Conservation (phyloP, 2,329 filamentous ascomycete species). For the Aschersonia sp. region DNA sequence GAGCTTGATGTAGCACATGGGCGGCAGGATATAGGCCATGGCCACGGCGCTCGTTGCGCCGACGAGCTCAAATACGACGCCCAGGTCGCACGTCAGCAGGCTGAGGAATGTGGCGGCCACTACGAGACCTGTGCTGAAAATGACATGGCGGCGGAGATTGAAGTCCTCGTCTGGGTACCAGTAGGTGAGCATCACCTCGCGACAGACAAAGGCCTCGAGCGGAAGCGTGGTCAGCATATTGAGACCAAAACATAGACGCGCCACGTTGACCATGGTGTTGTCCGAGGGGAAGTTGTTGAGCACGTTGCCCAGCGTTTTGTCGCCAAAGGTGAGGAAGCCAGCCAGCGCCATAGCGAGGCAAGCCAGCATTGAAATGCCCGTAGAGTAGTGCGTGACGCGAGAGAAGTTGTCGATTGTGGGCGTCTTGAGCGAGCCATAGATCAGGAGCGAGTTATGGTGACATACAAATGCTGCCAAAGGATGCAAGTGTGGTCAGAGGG, state of each 20-base stretch:
- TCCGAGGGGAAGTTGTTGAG: constrained; percentile 92
- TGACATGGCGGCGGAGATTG: constrained; percentile 69
- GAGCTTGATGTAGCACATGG: constrained; percentile 88
- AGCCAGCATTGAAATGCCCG: constrained; percentile 77
- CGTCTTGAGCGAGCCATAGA: constrained; percentile 88
- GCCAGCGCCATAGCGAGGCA: constrained; percentile 79
- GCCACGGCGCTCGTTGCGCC: constrained; percentile 90
- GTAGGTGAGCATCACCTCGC: constrained; percentile 91
- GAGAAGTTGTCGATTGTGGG: constrained; percentile 94
- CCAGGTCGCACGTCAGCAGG: constrained; percentile 82
- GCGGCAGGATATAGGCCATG: constrained; percentile 88
- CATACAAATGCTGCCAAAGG: constrained; percentile 42
- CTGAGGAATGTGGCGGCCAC: constrained; percentile 62
- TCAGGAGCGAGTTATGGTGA: constrained; percentile 92
- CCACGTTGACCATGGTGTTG: constrained; percentile 89
- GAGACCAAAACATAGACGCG: constrained; percentile 85
- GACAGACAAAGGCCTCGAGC: constrained; percentile 92
- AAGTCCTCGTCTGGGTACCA: constrained; percentile 57
- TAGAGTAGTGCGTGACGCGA: constrained; percentile 86
- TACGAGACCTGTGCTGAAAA: constrained; percentile 77
- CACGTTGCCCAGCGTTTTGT: constrained; percentile 84
- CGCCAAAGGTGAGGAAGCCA: constrained; percentile 87
- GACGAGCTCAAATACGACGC: constrained; percentile 88
- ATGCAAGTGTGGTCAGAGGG: background rate
- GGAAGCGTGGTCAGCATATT: constrained; percentile 98